phyloP scores from a whole-genome alignment of 345 rosid species.

The Hevea brasiliensis region DNA sequence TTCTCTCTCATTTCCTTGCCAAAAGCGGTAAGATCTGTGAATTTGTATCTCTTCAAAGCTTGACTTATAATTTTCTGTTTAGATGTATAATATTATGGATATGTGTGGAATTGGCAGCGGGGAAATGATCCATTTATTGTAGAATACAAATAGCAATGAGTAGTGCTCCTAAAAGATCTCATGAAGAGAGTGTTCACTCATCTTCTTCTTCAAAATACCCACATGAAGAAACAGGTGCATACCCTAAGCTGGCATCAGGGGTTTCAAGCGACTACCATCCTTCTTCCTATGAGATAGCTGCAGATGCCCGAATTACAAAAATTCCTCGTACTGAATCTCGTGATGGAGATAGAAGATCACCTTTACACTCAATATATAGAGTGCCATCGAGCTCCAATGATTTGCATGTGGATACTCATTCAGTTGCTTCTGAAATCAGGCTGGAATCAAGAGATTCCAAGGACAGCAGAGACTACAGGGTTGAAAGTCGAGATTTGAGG shows the following conservation, averaged over 20 bases:
- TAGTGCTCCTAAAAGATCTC: conserved; percentile 58
- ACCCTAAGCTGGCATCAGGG: conserved; percentile 56
- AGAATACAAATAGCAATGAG: conserved; percentile 14
- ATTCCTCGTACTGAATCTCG: conserved; percentile 67
- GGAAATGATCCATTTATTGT: neutral
- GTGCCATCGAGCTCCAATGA: conserved; percentile 55
- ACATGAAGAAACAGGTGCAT: conserved; percentile 61
- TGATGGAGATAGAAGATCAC: conserved; percentile 81
- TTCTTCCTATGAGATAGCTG: conserved; percentile 50
- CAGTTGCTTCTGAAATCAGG: conserved; percentile 42
- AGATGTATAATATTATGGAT: no score
- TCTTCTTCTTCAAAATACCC: conserved; percentile 69
- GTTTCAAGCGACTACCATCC: conserved; percentile 55
- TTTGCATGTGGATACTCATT: conserved; percentile 55
- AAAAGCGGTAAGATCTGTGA: no score
- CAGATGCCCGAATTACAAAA: conserved; percentile 61
- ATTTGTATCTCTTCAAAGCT: no score
- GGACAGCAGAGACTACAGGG: conserved; percentile 56
- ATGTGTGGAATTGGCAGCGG: neutral
- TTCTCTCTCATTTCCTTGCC: no score
- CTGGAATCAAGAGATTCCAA: conserved; percentile 61
- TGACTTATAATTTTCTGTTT: no score
- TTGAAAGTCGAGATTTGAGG: conserved; percentile 61
- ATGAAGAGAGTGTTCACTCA: conserved; percentile 75
- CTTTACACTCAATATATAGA: conserved; percentile 58